Conservation (phyloP, 495 filamentous ascomycete species). For the Podospora australis region DNA sequence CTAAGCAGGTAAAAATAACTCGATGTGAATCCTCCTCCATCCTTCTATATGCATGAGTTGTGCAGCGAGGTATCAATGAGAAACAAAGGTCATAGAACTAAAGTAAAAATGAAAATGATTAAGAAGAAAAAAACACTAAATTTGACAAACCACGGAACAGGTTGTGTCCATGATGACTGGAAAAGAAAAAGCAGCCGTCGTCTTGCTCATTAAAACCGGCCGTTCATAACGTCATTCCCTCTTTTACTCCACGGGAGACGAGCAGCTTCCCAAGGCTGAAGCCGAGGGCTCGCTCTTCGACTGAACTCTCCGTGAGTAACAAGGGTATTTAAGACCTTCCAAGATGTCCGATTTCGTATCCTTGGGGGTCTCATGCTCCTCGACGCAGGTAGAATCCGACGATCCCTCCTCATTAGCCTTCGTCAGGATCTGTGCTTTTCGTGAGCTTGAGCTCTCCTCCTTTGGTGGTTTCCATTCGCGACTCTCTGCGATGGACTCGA, state of each 20-base stretch:
- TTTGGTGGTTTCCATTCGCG: background rate
- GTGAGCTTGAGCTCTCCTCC: background rate
- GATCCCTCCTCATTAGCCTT: no score
- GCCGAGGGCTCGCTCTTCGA: constrained; percentile 29
- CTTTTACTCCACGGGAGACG: background rate
- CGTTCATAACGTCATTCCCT: background rate
- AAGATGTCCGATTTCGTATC: background rate
- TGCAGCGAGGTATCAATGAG: background rate
- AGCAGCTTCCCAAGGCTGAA: background rate
- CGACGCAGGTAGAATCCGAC: no score
- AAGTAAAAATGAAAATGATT: no score
- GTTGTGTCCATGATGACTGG: background rate
- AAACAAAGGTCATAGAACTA: background rate
- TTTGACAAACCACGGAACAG: background rate
- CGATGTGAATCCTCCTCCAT: no score
- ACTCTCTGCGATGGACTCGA: background rate
- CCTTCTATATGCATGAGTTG: background rate
- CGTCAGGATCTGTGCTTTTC: no score
- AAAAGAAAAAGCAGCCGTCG: background rate
- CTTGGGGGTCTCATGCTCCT: no score
- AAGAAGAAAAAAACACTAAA: background rate
- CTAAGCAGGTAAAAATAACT: no score
- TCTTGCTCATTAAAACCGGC: background rate
- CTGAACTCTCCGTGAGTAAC: constrained; percentile 26
- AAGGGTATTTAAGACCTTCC: constrained; percentile 17